phyloP scores from a whole-genome alignment of 148 eudicot species.

The Hydrangea macrophylla region DNA sequence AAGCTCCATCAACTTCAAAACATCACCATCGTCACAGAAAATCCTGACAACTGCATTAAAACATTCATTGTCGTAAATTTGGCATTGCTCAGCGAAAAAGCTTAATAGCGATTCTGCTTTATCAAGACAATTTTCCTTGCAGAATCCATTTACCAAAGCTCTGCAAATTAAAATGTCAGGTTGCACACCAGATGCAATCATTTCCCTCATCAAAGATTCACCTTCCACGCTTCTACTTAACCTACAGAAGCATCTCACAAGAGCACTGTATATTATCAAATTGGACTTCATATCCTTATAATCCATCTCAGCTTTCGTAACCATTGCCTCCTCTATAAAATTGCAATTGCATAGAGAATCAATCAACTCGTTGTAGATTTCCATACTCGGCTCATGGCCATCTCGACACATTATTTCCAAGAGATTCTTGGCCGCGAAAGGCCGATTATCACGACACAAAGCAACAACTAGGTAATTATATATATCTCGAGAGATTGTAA shows the following conservation, averaged over 20 bases:
- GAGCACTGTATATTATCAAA: conserved; percentile 41
- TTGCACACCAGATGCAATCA: conserved; percentile 47
- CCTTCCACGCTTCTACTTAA: conserved; percentile 49
- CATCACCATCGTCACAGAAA: conserved; percentile 41
- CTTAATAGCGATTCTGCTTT: conserved; percentile 54
- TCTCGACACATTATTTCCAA: conserved; percentile 49
- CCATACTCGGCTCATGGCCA: conserved; percentile 44
- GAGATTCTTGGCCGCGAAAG: conserved; percentile 67
- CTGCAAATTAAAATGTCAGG: conserved; percentile 55
- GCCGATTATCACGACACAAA: conserved; percentile 51
- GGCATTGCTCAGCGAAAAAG: conserved; percentile 45
- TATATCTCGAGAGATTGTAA: conserved; percentile 39
- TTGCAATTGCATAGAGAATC: conserved; percentile 51
- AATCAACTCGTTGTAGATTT: conserved; percentile 56
- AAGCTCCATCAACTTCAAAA: conserved; percentile 50
- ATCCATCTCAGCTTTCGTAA: conserved; percentile 46
- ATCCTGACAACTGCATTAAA: conserved; percentile 52
- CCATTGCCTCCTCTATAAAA: conserved; percentile 53
- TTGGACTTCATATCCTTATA: conserved; percentile 39
- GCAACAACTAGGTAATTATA: conserved; percentile 49
- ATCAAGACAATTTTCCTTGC: conserved; percentile 36
- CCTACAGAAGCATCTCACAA: conserved; percentile 57
- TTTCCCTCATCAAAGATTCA: conserved; percentile 51
- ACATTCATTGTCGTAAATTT: conserved; percentile 53
- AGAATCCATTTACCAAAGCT: conserved; percentile 55